phyloP scores from a whole-genome alignment of 2,329 filamentous ascomycete species.

The Aspergillus transmontanensis region DNA sequence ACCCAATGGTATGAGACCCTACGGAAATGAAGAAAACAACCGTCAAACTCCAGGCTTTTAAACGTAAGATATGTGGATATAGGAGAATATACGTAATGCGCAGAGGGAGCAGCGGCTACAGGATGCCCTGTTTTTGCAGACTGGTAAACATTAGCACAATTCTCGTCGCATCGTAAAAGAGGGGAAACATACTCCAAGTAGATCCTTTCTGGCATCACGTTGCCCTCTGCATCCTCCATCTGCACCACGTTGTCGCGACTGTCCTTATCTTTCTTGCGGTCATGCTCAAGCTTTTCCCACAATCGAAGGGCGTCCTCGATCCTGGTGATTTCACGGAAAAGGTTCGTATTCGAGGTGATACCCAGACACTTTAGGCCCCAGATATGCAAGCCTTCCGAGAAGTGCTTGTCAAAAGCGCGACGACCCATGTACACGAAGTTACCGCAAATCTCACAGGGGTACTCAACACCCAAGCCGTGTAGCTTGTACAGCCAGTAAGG shows the following conservation, averaged over 20 bases:
- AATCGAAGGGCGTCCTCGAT: conserved; percentile 87
- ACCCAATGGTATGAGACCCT: conserved; percentile 15
- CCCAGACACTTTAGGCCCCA: conserved; percentile 93
- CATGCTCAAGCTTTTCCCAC: conserved; percentile 90
- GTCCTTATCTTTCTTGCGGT: conserved; percentile 75
- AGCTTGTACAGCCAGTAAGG: conserved; percentile 99
- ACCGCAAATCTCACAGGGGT: conserved; percentile 93
- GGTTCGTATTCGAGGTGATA: conserved; percentile 77
- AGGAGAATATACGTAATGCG: conserved; percentile 12
- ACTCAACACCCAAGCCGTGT: conserved; percentile 92
- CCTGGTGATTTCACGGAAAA: conserved; percentile 91
- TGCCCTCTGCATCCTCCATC: conserved; percentile 97
- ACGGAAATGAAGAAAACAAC: conserved; percentile 18
- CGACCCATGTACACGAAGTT: conserved; percentile 99
- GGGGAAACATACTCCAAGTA: conserved; percentile 69
- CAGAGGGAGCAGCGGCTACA: conserved; percentile 51
- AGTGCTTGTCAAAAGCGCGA: conserved; percentile 96
- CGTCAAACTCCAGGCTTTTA: conserved; percentile 38
- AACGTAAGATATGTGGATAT: conserved; percentile 12
- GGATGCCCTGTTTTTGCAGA: conserved; percentile 85
- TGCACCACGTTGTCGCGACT: conserved; percentile 85
- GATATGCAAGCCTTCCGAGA: conserved; percentile 90
- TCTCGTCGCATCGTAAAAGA: not conserved
- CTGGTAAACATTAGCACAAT: conserved; percentile 31
- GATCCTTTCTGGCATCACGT: conserved; percentile 99